Evolutionary conservation across 306 rosid species (phyloP), one percentile per base, ranked within the genome.

Genomic region (Casuarina cunninghamiana): DNA sequence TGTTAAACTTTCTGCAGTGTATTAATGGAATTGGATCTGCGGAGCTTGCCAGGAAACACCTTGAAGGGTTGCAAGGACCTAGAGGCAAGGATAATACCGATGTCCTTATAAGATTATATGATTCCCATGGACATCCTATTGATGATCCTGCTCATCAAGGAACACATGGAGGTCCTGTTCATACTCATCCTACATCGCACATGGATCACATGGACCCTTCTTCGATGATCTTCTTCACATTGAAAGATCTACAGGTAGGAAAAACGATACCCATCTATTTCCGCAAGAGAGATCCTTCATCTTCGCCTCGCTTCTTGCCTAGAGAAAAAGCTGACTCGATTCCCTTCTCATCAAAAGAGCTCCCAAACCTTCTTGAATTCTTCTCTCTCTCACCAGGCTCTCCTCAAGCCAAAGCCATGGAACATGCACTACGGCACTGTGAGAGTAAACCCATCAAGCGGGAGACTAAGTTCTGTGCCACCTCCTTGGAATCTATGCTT

Each of bases 351-450:
- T 26, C 76, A 50, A 75, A 85, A 37, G 10, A 87, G 48, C 87
- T 93, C 0, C 89, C 79, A 19, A 39, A 81, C 51, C 88, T 91
- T 60, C 88, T 91, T 7, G 41, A 83, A 6, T 7, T 1, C 53
- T 90, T 91, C 80, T 84, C 88, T 62, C 50, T 87, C 73, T 78
- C 96, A 2, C 68, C 32, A 55, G 35, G 54, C 26, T 93, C 94
- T 58, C 86, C 89, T 7, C 90, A 85, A 81, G 93, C 93, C 68
- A 85, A 81, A 72, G 98, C 98, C 80, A 83, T 90, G 85, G 86
- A 75, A 81, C 84, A 80, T 8, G 88, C 96, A 3, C 86, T 89
- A 0, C 77, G 72, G 5, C 88, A 87, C 35, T 93, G 96, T 63
- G 98, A 93, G 61, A 76, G 69, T 35, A 80, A 75, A 72, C 79